Conservation (phyloP, 2,329 filamentous ascomycete genomes). For the Colletotrichum spinosum region DNA sequence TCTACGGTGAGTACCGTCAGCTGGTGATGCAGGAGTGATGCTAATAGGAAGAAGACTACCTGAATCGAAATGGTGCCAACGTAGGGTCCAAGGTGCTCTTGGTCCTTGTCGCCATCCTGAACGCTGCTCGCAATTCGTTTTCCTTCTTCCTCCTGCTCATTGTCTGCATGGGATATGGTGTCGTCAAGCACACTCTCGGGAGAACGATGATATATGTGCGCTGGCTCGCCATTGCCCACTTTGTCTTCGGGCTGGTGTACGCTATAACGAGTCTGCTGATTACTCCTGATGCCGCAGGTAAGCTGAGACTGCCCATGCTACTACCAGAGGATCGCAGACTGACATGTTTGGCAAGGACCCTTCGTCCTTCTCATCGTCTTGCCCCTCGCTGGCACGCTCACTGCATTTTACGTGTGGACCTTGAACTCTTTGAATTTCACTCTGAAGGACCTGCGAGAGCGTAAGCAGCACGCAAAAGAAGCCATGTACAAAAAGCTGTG, state of each 20-base stretch:
- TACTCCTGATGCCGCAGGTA: constrained; percentile 85
- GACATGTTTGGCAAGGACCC: constrained; percentile 66
- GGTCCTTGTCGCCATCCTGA: constrained; percentile 91
- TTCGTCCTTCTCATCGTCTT: constrained; percentile 93
- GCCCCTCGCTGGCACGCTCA: constrained; percentile 90
- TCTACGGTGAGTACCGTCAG: constrained; percentile 75
- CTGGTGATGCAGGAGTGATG: background rate
- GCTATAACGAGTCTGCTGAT: constrained; percentile 89
- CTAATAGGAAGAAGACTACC: constrained; percentile 75
- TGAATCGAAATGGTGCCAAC: constrained; percentile 90
- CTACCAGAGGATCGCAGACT: background rate
- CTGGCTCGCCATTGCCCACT: constrained; percentile 90
- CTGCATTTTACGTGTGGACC: constrained; percentile 98
- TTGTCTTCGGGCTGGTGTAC: constrained; percentile 94
- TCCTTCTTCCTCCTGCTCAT: constrained; percentile 98
- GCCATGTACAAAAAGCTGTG: constrained; percentile 98
- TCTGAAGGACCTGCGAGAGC: constrained; percentile 94
- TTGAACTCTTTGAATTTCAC: constrained; percentile 94
- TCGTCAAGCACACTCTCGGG: constrained; percentile 92
- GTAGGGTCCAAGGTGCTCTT: constrained; percentile 86
- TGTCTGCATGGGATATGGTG: constrained; percentile 99
- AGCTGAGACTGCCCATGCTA: constrained; percentile 40
- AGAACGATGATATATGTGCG: constrained; percentile 95
- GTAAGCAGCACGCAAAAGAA: constrained; percentile 93
- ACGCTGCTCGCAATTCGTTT: constrained; percentile 95